Evolutionary conservation across 2,329 filamentous ascomycete species (phyloP), one percentile per base, ranked within the genome.

Genomic region (Sporothrix brasiliensis): DNA sequence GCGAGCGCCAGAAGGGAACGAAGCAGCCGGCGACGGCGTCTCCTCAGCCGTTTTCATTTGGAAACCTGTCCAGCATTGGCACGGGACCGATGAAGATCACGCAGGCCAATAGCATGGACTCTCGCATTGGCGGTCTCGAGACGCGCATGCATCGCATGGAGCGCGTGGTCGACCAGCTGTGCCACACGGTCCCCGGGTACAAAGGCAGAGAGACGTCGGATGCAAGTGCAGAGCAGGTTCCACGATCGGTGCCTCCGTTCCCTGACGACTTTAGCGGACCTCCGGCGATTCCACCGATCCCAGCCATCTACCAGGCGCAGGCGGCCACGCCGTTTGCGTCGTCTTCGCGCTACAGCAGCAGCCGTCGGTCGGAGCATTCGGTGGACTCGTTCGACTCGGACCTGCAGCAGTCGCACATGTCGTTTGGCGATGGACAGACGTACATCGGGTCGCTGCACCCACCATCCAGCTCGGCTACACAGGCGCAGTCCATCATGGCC

Each of bases 21-120:
- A 34, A 63, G 50, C 65, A 69, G 41, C 50, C 34, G 19, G 34
- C n/a, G 0, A 66, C 50, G 54, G 19, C 49, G 19, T 65, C 54
- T 9, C 81, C 82, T 2, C 82, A 86, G 69, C 84, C 86, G 0
- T 88, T 89, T 74, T 81, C 83, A 70, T 88, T 89, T 75, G 84
- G 83, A 4, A 79, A 83, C 49, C 47, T 63, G n/a, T 52, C 56
- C 7, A 30, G 30, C 13, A 34, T 71, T 11, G 68, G 66, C 21
- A 68, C 53, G 3, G 24, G 63, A 2, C 76, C 78, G 24, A 86
- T 87, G 85, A 88, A 85, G 75, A 88, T 88, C 71, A 87, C 86
- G 1, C 81, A 87, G 73, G 84, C 83, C 19, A 83, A 82, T 13
- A 84, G 81, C 73, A 75, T 88, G 11, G 86, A 89, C 74, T 82